phyloP scores from a whole-genome alignment of 2,329 filamentous ascomycete species.

The Helminthosporium solani region DNA sequence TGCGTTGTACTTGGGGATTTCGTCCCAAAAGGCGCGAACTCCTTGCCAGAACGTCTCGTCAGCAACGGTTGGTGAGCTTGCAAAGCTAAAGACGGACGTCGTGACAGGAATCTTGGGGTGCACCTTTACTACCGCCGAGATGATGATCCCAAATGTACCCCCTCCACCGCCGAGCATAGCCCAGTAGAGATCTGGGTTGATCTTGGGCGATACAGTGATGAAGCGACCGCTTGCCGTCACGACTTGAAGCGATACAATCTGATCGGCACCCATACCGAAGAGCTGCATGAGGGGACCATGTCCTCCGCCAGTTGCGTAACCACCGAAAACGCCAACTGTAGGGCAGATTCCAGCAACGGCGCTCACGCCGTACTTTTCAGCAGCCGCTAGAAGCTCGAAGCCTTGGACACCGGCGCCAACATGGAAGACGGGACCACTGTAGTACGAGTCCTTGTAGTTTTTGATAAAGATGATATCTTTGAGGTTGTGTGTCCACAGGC shows the following conservation, averaged over 20 bases:
- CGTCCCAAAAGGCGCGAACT: constrained; percentile 11
- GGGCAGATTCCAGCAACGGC: constrained; percentile 41
- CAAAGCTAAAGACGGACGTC: constrained; percentile 31
- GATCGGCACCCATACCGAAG: constrained; percentile 43
- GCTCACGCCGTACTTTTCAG: constrained; percentile 31
- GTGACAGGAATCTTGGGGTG: constrained; percentile 34
- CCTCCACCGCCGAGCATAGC: constrained; percentile 43
- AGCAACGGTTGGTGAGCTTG: constrained; percentile 11
- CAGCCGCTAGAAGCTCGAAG: constrained; percentile 31
- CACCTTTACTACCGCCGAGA: constrained; percentile 35
- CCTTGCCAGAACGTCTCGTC: constrained; percentile 25
- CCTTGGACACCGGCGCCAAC: constrained; percentile 36
- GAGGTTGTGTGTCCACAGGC: constrained; percentile 18
- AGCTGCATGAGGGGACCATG: constrained; percentile 55
- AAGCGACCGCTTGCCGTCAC: constrained; percentile 30
- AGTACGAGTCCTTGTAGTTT: constrained; percentile 26
- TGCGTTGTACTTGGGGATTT: constrained; percentile 11
- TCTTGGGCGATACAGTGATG: constrained; percentile 24
- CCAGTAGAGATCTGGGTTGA: constrained; percentile 43
- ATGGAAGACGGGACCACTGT: constrained; percentile 33
- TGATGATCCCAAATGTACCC: constrained; percentile 38
- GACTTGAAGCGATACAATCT: constrained; percentile 40
- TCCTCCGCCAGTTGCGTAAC: constrained; percentile 51
- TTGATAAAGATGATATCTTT: constrained; percentile 32
- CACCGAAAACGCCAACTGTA: constrained; percentile 53